Evolutionary conservation across 352 stramenopile genomes (phyloP), one percentile per base, ranked within the genome.

Genomic region (Pythium rhizo-oryzae): DNA sequence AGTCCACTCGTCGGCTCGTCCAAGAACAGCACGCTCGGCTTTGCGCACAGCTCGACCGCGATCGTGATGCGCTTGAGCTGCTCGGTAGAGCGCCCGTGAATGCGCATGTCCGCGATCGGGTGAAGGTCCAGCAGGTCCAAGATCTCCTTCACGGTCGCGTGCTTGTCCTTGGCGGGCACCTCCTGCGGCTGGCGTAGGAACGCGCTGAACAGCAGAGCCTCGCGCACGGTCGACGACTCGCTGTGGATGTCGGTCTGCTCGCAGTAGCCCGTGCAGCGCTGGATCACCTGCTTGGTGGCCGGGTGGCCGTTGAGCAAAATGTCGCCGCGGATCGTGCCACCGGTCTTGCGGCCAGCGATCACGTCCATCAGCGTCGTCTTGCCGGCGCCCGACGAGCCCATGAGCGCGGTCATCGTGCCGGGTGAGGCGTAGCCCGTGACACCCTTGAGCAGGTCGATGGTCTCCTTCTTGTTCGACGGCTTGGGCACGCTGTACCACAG

Each of bases 281-380:
- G 76, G 28, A 84, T 82, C 13, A 76, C 74, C 9, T 86, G 57
- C 47, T 85, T 69, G 8, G 74, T 82, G 9, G 76, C 80, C 70
- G 94, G 86, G 62, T 93, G 77, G 47, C 96, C 94, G 74, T 98
- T 98, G 6, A 98, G 64, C 11, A 67, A 41, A 18, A 99, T 91
- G 15, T 97, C 49, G 24, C 95, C 95, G 25, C 71, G 74, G 59
- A 98, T 92, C 19, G 66, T 81, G 25, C 96, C 96, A 16, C 80
- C 82, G 8, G 81, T 96, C 77, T 99, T 99, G 57, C 96, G 81
- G 21, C 96, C 80, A 7, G 96, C 91, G 55, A 99, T 93, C 8
- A 98, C 94, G 74, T 99, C 94, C 74, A 98, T 92, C 11, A 99
- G 78, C 5, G 96, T 99, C 13, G 95, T 98, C 77, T 99, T 98